Base-by-base conservation (phyloP, 2,329 filamentous ascomycete species). In the Chalara sp. region DNA sequence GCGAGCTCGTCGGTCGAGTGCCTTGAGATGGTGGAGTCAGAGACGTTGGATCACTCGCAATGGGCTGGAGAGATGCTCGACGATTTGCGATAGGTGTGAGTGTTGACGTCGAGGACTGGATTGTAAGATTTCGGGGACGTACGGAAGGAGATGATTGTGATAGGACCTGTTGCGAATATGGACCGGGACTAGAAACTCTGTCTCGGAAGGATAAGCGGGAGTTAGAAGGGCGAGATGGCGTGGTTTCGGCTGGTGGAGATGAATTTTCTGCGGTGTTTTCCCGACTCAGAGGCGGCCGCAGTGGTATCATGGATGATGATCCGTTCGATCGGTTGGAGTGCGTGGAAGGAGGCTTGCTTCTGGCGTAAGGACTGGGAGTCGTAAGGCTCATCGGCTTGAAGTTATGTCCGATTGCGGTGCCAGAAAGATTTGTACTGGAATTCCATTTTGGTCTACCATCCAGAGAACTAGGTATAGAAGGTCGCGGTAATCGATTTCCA, bases 381-480 rank as follows among this genome's bases (percentile, higher is more conserved):
- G 79, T 82, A 43, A 80, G 68, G 35, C 68, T 79, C 8, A 84
- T 68, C 8, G 84, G 79, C 59, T 80, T 84, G 68, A 82, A 86
- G 64, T 81, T 80, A 65, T 86, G 83, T 30, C 83, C 82, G n/a
- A 80, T 78, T 32, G 84, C 76, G n/a, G 82, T 71, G 54, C 82
- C 77, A 6, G 70, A 70, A 5, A 79, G 77, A 60, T 85, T 89
- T 5, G 82, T 80, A 32, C 83, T 86, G 8, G 62, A 63, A 62
- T 84, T 92, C 88, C 88, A 93, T 52, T 82, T 78, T 4, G 88
- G 88, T 47, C 85, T 81, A 51, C 78, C 73, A 51, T 77, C 70
- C 21, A 72, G 72, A 2, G 74, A 70, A 40, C 70, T 62, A 50
- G 76, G 54, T 12, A 49, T 70, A 39, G 70, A 63, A 50, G 77